Conservation (phyloP, 768 basidiomycete genomes). For the Asterophora lycoperdoides region DNA sequence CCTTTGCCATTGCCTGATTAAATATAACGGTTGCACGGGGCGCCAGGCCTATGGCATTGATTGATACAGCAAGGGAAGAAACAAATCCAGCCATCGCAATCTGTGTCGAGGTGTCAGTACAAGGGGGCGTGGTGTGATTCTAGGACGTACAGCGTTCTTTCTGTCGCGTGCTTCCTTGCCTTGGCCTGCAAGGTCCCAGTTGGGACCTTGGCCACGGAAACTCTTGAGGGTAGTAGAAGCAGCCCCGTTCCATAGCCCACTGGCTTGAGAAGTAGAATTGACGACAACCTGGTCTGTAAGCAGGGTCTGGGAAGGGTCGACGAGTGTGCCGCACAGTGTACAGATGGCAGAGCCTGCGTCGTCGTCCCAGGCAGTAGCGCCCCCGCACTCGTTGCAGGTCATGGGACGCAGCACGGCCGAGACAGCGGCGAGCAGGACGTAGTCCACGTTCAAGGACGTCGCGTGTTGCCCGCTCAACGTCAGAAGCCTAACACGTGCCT, state of each 20-base stretch:
- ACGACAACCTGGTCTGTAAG: conserved; percentile 46
- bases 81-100: conserved; percentile 63
- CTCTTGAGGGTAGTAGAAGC: conserved; percentile 43
- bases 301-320: conserved; percentile 56
- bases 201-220: conserved; percentile 39
- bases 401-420: conserved; percentile 19
- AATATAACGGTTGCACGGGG: conserved; percentile 67
- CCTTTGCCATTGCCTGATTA: conserved; percentile 57
- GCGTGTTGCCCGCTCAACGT: background rate
- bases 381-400: conserved; percentile 56
- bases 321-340: conserved; percentile 66
- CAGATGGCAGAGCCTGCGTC: conserved; percentile 61
- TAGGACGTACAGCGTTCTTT: conserved; percentile 53
- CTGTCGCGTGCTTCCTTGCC: conserved; percentile 60
- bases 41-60: conserved; percentile 56
- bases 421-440: background rate
- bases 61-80: conserved; percentile 50
- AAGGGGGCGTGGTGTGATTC: conserved; percentile 9
- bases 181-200: conserved; percentile 63
- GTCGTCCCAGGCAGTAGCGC: conserved; percentile 49
- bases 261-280: conserved; percentile 29
- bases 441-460: background rate
- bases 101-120: conserved; percentile 33
- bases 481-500: conserved; percentile 4
- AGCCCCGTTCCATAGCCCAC: conserved; percentile 26